Evolutionary conservation across 495 filamentous ascomycete species (phyloP), one percentile per base, ranked within the genome.

Genomic region (Chaetomium tenue): DNA sequence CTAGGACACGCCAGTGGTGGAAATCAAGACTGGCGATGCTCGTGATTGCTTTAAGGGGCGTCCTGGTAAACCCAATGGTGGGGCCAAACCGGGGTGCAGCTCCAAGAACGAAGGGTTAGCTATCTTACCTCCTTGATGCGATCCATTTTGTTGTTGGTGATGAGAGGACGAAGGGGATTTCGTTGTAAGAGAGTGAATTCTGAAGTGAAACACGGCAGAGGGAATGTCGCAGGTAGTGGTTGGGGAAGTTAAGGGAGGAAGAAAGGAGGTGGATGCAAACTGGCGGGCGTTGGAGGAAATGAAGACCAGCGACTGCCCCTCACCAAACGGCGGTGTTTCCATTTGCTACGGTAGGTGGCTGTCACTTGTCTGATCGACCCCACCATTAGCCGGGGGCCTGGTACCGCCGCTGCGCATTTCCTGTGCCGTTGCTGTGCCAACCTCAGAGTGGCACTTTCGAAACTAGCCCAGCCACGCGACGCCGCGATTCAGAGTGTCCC

Each of bases 51-150:
- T 51, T 33, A 52, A 47, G 60, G 25, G 57, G 26, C 55, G 64
- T 63, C 30, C 25, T 63, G 50, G 61, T 59, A 54, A 60, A 66
- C 70, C 57, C 47, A 63, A 77, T 79, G 76, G 78, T 78, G 77
- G 77, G 79, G 79, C 68, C 60, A 64, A 67, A 72, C 67, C 72
- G 63, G 71, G 70, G 69, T 75, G 65, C 54, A 70, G 66, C 63
- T 69, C 60, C 63, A 30, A 12, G 11, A 23, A 26, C 11, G 62
- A 61, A 74, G 69, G 16, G 72, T 61, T 58, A 68, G 65, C 80
- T 64, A 63, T 81, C 88, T 82, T 73, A 93, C 91, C 83, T 91
- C 85, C 86, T 89, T 91, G 78, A 95, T 93, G 71, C 81, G 83
- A 76, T 89, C 87, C 87, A 89, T 89, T 69, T 68, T 77, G 71